phyloP scores from a whole-genome alignment of 2,329 filamentous ascomycete genomes.

The Ophioceras dolichostomum region DNA sequence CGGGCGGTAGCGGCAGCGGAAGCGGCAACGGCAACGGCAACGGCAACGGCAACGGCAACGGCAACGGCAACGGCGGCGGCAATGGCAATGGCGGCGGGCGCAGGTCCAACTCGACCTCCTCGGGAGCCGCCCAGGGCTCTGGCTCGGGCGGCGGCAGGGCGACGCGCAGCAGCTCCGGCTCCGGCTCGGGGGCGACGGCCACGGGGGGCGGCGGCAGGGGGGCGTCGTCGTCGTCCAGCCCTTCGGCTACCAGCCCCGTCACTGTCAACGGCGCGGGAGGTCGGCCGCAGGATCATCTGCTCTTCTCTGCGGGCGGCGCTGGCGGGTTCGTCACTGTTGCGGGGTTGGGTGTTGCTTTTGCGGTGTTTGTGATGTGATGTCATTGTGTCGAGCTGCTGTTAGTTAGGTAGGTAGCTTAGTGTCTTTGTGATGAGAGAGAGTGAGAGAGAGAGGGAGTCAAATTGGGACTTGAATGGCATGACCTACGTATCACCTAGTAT shows the following conservation, averaged over 20 bases:
- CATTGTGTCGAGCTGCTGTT: too few species aligned
- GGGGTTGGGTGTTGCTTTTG: not conserved
- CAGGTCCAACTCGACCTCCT: not conserved
- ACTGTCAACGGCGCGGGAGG: too few species aligned
- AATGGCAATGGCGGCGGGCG: not conserved
- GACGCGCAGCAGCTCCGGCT: not conserved
- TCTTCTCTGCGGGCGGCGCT: not conserved
- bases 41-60: not conserved
- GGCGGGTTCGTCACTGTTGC: constrained; percentile 1
- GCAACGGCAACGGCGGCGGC: not conserved
- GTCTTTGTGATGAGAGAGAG: too few species aligned
- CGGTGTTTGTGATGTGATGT: constrained; percentile 1
- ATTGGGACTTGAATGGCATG: too few species aligned
- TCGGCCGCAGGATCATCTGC: too few species aligned
- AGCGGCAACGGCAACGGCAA: not conserved
- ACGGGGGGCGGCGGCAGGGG: too few species aligned
- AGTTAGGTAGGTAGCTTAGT: too few species aligned
- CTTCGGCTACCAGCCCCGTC: too few species aligned
- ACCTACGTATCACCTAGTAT: too few species aligned
- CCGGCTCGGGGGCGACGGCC: not conserved
- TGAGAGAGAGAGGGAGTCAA: too few species aligned
- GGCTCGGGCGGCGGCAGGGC: not conserved
- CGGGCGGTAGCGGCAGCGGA: not conserved
- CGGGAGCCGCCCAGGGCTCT: not conserved
- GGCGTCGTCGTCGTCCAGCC: too few species aligned